These are phyloP conservation scores for Pichia sp. DNA, from an alignment of 1,139 yeast genomes.

Conservation along the genomic window DNA sequence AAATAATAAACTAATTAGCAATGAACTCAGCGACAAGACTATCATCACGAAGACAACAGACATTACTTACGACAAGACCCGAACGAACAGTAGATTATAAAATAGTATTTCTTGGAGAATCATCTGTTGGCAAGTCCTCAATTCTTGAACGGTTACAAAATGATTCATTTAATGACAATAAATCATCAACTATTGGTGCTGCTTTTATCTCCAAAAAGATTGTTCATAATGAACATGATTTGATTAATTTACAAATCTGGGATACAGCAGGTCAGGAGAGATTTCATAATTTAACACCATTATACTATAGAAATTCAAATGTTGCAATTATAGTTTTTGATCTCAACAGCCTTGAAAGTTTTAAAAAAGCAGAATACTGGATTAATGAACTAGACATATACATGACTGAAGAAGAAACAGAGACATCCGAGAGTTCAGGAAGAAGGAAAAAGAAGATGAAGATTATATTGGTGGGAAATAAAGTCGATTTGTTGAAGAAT, in stretches of 20 bases:
- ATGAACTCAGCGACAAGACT: too few species aligned
- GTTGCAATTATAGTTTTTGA: constrained; percentile 84
- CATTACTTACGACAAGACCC: constrained; percentile 18
- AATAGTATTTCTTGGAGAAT: constrained; percentile 57
- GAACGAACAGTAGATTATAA: constrained; percentile 35
- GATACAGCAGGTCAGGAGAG: constrained; percentile 95
- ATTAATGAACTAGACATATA: constrained; percentile 40
- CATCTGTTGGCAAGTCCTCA: constrained; percentile 63
- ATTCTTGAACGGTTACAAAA: constrained; percentile 59
- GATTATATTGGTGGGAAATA: constrained; percentile 39
- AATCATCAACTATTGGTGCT: constrained; percentile 67
- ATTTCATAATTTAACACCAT: constrained; percentile 82
- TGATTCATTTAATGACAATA: constrained; percentile 53
- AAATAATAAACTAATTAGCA: too few species aligned
- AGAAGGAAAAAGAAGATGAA: constrained; percentile 30
- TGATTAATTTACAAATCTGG: constrained; percentile 48
- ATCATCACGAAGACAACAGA: not conserved
- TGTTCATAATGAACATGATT: constrained; percentile 30
- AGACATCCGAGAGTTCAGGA: not conserved
- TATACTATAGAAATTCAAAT: constrained; percentile 86
- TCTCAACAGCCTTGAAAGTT: constrained; percentile 42
- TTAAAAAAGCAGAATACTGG: constrained; percentile 54
- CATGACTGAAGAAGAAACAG: constrained; percentile 29
- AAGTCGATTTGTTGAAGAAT: constrained; percentile 34
- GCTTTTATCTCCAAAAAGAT: constrained; percentile 62